Base-by-base conservation (phyloP, 805 yeast genomes). In the Saturnispora mendoncae region DNA sequence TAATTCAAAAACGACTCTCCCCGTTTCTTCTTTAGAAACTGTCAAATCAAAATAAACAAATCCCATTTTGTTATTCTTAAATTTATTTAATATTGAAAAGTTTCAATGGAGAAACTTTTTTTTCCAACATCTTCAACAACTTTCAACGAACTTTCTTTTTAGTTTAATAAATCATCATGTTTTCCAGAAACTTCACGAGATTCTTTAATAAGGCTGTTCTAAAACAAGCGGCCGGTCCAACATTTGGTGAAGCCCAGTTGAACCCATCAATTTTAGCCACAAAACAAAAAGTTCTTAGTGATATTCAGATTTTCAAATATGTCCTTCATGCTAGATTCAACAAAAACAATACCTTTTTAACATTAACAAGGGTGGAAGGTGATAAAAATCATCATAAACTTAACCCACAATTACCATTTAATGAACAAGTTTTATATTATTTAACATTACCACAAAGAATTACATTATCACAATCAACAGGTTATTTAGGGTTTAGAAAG, bases 401-500 rank as follows among this genome's bases (percentile, higher is more conserved):
- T 52, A 77, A 80, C 56, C 69, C 76, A 21, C 61, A 68, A 32
- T 56, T 74, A 40, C 57, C 80, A 24, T 76, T 73, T 60, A 78
- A 79, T 59, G 78, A 86, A 46, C 68, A 84, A 62, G 82, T 84
- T 38, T 68, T 86, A 37, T 83, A 86, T 58, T 80, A 81, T 63
- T 66, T 85, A 51, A 77, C 81, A 47, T 73, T 88, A 37, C 92
- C 87, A 20, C 90, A 88, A 61, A 80, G 76, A 48, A 78, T 81
- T 23, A 71, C 74, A 48, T 57, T 80, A 34, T 74, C 80, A 18
- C 65, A 84, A 38, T 74, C 85, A 6, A 81, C 95, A 0, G 98
- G 98, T 39, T 76, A 74, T 56, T 67, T 86, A 39, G 98, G 97
- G 3, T 90, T 87, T 68, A 74, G 86, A 55, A 86, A 87, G 55